Percentiles rank a stretch among this genome's conserved stretches.
These are phyloP conservation scores for Aspergillus sp. DNA, from an alignment of 2,329 filamentous ascomycete genomes.

Conservation along the genomic window DNA sequence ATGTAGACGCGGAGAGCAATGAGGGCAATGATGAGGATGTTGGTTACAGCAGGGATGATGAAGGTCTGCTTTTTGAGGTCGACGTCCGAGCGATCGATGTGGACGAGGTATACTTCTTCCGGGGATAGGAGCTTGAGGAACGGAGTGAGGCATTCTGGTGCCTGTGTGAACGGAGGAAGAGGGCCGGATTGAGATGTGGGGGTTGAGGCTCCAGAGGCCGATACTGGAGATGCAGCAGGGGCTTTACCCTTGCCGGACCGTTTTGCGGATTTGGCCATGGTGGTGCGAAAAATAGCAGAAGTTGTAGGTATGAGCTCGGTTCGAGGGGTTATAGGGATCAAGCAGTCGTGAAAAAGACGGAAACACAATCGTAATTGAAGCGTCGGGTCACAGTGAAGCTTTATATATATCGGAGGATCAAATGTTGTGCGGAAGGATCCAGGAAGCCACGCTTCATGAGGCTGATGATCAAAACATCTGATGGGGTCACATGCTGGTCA, in stretches of 20 bases:
- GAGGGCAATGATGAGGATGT: constrained; percentile 63
- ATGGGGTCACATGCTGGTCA: constrained; percentile 20
- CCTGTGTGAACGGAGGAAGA: constrained; percentile 68
- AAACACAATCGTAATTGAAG: background rate
- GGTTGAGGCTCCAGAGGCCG: constrained; percentile 33
- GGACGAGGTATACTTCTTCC: constrained; percentile 76
- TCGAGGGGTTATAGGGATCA: background rate
- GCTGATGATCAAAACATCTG: constrained; percentile 18
- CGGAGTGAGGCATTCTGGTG: constrained; percentile 61
- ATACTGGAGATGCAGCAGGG: constrained; percentile 21
- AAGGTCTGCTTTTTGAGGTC: constrained; percentile 82
- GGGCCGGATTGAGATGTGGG: constrained; percentile 33
- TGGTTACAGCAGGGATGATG: constrained; percentile 73
- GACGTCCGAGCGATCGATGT: constrained; percentile 71
- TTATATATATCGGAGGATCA: constrained; percentile 3
- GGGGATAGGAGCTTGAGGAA: constrained; percentile 67
- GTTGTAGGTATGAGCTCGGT: background rate
- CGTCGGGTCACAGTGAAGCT: background rate
- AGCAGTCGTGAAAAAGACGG: background rate
- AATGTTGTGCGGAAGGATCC: background rate
- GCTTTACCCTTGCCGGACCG: constrained; percentile 31
- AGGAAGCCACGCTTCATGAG: constrained; percentile 5
- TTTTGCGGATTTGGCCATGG: constrained; percentile 38
- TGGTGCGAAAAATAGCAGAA: background rate
- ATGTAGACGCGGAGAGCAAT: constrained; percentile 68